Evolutionary conservation across 2,329 filamentous ascomycete genomes (phyloP).

Genomic region (Cladosporium halotolerans): DNA sequence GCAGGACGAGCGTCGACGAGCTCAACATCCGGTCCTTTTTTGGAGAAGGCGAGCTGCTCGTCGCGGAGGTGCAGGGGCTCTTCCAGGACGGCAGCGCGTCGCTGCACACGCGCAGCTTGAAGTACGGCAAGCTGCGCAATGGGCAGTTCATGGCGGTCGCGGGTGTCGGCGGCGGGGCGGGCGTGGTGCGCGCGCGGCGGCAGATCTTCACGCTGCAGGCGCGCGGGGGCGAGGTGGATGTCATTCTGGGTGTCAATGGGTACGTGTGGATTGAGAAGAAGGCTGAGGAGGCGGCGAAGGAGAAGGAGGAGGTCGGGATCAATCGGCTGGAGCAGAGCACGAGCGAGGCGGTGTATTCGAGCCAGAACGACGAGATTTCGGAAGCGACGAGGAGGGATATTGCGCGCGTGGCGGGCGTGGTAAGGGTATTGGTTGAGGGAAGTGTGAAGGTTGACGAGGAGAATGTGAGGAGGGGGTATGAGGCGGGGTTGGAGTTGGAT

Average conservation of each 20-base stretch:
- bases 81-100: constrained; percentile 79
- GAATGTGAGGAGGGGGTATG: constrained; percentile 75
- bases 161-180: constrained; percentile 69
- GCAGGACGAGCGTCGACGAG: constrained; percentile 91
- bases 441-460: constrained; percentile 85
- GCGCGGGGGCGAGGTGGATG: constrained; percentile 63
- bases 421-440: constrained; percentile 74
- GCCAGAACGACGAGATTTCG: constrained; percentile 83
- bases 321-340: constrained; percentile 84
- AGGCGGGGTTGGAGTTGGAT: constrained; percentile 70
- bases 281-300: constrained; percentile 47
- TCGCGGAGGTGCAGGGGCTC: constrained; percentile 89
- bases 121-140: constrained; percentile 93
- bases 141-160: constrained; percentile 79
- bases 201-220: constrained; percentile 80
- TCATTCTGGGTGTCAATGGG: constrained; percentile 89
- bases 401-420: constrained; percentile 71
- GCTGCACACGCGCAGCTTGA: constrained; percentile 81
- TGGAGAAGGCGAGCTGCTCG: constrained; percentile 84
- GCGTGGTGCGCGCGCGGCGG: constrained; percentile 74
- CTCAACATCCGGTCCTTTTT: constrained; percentile 97
- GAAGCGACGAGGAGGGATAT: constrained; percentile 80
- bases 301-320: constrained; percentile 52
- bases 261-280: constrained; percentile 95
- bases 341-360: constrained; percentile 81